Conservation (phyloP, 768 basidiomycete species). For the Podaxis rugospora region DNA sequence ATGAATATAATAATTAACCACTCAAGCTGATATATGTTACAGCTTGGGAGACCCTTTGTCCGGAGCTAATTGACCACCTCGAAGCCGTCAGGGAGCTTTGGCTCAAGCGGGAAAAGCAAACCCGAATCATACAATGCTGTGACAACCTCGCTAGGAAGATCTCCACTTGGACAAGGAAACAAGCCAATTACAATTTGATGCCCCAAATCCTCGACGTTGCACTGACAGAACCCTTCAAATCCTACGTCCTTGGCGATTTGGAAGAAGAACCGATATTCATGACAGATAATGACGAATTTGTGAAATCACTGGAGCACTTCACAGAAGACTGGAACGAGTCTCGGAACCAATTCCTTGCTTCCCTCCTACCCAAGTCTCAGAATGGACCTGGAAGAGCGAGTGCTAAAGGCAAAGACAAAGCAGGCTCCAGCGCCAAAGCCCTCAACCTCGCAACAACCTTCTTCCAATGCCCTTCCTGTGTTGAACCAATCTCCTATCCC, state of each 20-base stretch:
- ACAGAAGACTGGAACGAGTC: constrained; percentile 19
- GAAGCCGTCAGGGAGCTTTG: constrained; percentile 7
- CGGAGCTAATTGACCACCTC: constrained; percentile 16
- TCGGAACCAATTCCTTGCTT: constrained; percentile 15
- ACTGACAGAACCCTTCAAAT: not conserved
- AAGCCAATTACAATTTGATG: not conserved
- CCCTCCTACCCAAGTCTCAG: constrained; percentile 13
- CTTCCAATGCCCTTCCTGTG: constrained; percentile 28
- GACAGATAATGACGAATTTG: constrained; percentile 5
- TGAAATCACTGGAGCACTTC: constrained; percentile 1
- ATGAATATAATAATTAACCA: not conserved
- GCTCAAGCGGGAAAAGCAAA: constrained; percentile 4
- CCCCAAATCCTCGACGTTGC: constrained; percentile 1
- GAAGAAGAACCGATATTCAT: constrained; percentile 1
- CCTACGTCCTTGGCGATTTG: not conserved
- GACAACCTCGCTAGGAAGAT: not conserved
- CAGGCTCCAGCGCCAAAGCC: not conserved
- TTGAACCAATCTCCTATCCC: constrained; percentile 27
- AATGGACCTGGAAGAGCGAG: not conserved
- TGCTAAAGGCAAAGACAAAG: not conserved
- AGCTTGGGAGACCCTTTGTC: constrained; percentile 24
- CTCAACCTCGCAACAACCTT: constrained; percentile 27
- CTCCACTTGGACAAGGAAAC: not conserved
- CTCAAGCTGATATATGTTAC: not conserved
- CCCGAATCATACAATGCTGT: not conserved